Evolutionary conservation across 2,329 filamentous ascomycete species (phyloP).

Genomic region (Tympanopsis confertula): DNA sequence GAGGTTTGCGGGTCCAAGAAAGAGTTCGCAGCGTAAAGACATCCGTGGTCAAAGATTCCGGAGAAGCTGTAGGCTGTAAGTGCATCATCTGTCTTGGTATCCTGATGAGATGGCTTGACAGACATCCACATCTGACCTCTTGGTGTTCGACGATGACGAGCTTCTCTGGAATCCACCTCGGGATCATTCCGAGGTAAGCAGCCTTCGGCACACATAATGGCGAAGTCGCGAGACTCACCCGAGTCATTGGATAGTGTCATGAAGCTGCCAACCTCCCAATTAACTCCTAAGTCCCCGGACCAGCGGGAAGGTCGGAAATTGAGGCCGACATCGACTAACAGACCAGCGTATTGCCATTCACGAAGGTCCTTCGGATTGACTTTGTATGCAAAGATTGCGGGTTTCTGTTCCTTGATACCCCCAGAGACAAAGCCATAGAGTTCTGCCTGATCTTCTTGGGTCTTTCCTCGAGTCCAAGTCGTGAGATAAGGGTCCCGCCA

Average conservation of each 20-base stretch:
- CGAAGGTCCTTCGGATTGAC: constrained; percentile 23
- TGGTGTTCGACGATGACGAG: neutral
- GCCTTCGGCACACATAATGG: constrained; percentile 33
- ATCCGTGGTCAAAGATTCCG: constrained; percentile 34
- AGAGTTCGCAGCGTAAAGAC: constrained; percentile 33
- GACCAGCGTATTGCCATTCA: constrained; percentile 31
- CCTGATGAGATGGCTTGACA: constrained; percentile 12
- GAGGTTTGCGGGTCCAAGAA: constrained; percentile 30
- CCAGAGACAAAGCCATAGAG: constrained; percentile 36
- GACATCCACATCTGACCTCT: constrained; percentile 27
- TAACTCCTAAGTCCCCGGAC: constrained; percentile 35
- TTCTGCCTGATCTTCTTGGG: constrained; percentile 9
- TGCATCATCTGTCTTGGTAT: constrained; percentile 4
- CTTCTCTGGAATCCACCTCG: constrained; percentile 6
- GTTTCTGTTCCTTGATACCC: constrained; percentile 25
- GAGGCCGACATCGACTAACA: constrained; percentile 24
- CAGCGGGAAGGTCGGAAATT: constrained; percentile 27
- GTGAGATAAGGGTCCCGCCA: constrained; percentile 21
- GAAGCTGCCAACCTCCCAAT: constrained; percentile 38
- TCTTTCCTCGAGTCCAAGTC: constrained; percentile 13
- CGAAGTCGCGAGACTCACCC: constrained; percentile 19
- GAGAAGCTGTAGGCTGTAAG: constrained; percentile 23
- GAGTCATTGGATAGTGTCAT: constrained; percentile 23
- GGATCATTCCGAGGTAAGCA: constrained; percentile 14
- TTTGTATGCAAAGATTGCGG: constrained; percentile 32